These are phyloP conservation scores for Shiraia bambusicola DNA, from an alignment of 2,329 filamentous ascomycete genomes.

Conservation along the genomic window DNA sequence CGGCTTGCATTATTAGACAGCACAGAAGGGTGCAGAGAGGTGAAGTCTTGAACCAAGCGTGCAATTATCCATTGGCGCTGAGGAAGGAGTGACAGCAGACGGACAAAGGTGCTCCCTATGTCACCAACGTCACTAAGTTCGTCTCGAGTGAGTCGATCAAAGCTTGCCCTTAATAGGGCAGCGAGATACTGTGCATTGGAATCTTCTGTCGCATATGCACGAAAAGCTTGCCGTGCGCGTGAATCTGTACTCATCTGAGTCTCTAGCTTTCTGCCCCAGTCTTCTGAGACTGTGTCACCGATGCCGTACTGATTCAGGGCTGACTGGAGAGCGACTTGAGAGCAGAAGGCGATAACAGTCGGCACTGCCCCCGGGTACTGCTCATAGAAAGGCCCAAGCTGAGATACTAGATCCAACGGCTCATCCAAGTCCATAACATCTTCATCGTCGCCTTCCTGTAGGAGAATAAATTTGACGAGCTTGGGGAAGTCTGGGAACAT, in stretches of 20 bases:
- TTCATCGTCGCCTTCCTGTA: constrained; percentile 35
- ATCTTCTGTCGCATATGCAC: constrained; percentile 47
- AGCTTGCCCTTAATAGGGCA: constrained; percentile 48
- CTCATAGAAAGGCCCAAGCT: constrained; percentile 35
- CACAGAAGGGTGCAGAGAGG: constrained; percentile 61
- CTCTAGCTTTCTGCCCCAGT: constrained; percentile 83
- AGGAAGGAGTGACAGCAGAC: constrained; percentile 58
- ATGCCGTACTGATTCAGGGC: constrained; percentile 52
- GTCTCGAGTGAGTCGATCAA: constrained; percentile 48
- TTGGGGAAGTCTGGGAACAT: constrained; percentile 48
- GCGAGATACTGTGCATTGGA: constrained; percentile 42
- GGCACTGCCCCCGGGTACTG: constrained; percentile 59
- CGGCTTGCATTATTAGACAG: constrained; percentile 71
- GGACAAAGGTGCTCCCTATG: constrained; percentile 54
- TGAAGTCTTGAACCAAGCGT: constrained; percentile 36
- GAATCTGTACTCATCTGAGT: constrained; percentile 70
- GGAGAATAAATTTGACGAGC: constrained; percentile 50
- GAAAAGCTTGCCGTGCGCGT: constrained; percentile 61
- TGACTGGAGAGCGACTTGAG: constrained; percentile 61
- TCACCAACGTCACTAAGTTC: constrained; percentile 46
- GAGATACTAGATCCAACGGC: constrained; percentile 25
- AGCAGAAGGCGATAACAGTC: constrained; percentile 69
- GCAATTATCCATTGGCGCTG: constrained; percentile 45
- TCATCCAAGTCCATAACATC: constrained; percentile 39
- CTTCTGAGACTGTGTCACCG: constrained; percentile 64